Evolutionary conservation across 768 basidiomycete genomes (phyloP).

Genomic region (Psilocybe azurescens): DNA sequence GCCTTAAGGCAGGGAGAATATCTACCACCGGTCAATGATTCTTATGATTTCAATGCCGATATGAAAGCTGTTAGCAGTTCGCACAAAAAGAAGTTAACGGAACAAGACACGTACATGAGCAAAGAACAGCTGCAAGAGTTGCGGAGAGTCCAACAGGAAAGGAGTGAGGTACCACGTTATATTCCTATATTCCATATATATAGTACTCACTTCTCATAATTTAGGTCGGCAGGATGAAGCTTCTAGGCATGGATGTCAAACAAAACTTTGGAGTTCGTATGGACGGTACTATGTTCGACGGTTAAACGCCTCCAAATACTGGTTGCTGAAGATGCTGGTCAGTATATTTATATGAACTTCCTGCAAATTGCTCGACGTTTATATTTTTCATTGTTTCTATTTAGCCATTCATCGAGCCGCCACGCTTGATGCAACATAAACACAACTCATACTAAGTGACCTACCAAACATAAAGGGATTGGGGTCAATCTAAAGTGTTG

Average conservation of each 20-base stretch:
- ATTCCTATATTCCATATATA: not conserved
- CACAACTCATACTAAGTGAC: no score
- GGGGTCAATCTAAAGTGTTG: no score
- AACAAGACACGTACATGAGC: slow-evolving; percentile 76
- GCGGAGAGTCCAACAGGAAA: slow-evolving; percentile 83
- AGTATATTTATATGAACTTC: no score
- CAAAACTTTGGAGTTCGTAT: slow-evolving; percentile 87
- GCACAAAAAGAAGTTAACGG: slow-evolving; percentile 70
- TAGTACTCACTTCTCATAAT: not conserved
- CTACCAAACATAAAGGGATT: no score
- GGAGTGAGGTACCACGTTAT: slow-evolving; percentile 66
- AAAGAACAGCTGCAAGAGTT: slow-evolving; percentile 84
- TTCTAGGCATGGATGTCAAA: slow-evolving; percentile 87
- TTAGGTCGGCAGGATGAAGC: slow-evolving; percentile 83
- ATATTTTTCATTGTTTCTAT: no score
- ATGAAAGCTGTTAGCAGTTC: slow-evolving; percentile 74
- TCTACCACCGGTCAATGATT: slow-evolving; percentile 70
- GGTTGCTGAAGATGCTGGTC: no score
- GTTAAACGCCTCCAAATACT: slow-evolving; percentile 8
- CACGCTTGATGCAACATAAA: no score
- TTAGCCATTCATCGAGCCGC: no score
- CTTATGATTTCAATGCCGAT: slow-evolving; percentile 86
- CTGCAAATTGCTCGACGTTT: no score
- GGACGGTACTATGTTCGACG: slow-evolving; percentile 59
- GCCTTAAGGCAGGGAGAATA: slow-evolving; percentile 86